A percentile compares a stretch with the other conserved stretches of the same genome.
These are phyloP conservation scores for Brassica rapa DNA, from an alignment of 345 rosid species.

Conservation along the genomic window DNA sequence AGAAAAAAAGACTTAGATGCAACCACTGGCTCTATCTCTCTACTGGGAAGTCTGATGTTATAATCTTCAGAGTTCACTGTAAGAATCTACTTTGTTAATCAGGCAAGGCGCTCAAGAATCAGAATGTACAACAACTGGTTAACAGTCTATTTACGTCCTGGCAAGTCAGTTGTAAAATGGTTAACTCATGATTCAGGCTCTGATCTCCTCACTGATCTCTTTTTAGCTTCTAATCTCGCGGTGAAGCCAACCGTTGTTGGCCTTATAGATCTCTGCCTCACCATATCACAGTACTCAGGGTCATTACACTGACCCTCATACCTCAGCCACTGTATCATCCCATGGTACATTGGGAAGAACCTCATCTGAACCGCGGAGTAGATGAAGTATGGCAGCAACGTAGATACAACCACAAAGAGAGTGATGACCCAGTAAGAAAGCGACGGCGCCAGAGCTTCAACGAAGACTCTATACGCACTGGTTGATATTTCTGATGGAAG, in stretches of 20 bases:
- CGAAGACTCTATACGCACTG: slow-evolving; percentile 64
- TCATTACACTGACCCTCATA: slow-evolving; percentile 65
- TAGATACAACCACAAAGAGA: slow-evolving; percentile 50
- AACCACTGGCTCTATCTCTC: slow-evolving; percentile 1
- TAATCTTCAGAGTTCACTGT: slow-evolving; percentile 19
- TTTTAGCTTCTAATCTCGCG: slow-evolving; percentile 49
- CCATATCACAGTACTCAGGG: slow-evolving; percentile 68
- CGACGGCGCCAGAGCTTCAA: slow-evolving; percentile 77
- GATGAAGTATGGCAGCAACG: slow-evolving; percentile 67
- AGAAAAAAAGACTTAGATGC: slow-evolving; percentile 1
- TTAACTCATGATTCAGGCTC: slow-evolving; percentile 29
- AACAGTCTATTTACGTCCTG: slow-evolving; percentile 19
- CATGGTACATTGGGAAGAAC: slow-evolving; percentile 94
- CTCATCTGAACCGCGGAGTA: slow-evolving; percentile 66
- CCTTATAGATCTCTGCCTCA: slow-evolving; percentile 72
- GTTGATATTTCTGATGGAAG: slow-evolving; percentile 46
- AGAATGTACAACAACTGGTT: slow-evolving; percentile 34
- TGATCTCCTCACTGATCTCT: slow-evolving; percentile 38
- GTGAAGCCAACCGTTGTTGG: slow-evolving; percentile 79
- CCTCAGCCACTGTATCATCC: slow-evolving; percentile 84
- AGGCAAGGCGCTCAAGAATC: slow-evolving; percentile 26
- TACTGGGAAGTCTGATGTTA: slow-evolving; percentile 18
- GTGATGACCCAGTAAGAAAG: slow-evolving; percentile 76
- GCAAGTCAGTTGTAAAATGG: slow-evolving; percentile 24
- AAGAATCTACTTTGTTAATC: slow-evolving; percentile 7